These are phyloP conservation scores for Malassezia japonica DNA, from an alignment of 1,284 basidiomycete genomes.

Conservation along the genomic window DNA sequence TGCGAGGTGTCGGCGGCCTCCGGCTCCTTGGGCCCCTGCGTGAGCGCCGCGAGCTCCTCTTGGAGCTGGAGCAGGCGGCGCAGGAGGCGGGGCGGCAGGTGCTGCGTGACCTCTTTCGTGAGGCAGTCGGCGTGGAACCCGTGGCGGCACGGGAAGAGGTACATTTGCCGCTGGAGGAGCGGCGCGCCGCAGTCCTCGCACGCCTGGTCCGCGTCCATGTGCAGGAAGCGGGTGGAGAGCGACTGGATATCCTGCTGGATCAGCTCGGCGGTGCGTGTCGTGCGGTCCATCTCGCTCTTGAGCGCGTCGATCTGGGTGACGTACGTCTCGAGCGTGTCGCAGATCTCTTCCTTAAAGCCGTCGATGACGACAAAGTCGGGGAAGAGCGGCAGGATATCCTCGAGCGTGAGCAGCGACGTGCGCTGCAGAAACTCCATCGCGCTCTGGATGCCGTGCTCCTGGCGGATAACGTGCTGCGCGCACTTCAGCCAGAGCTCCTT, in stretches of 20 bases:
- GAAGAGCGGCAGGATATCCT: constrained; percentile 98
- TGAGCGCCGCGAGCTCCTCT: constrained; percentile 14
- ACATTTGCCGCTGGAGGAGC: constrained; percentile 80
- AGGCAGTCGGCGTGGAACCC: constrained; percentile 54
- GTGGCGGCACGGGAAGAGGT: constrained; percentile 95
- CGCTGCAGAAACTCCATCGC: constrained; percentile 93
- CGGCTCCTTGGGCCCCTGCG: not conserved
- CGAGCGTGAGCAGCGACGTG: constrained; percentile 88
- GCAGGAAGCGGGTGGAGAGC: constrained; percentile 81
- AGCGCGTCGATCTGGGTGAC: constrained; percentile 80
- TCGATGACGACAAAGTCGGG: constrained; percentile 99
- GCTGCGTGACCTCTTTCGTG: constrained; percentile 39
- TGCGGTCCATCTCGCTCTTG: constrained; percentile 91
- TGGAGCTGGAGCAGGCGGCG: constrained; percentile 40
- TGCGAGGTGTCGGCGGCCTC: constrained; percentile 8
- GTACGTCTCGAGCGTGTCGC: constrained; percentile 86
- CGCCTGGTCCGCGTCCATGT: constrained; percentile 74
- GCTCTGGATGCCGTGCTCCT: constrained; percentile 92
- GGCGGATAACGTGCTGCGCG: constrained; percentile 89
- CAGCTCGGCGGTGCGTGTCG: constrained; percentile 77
- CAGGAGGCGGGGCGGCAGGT: constrained; percentile 33
- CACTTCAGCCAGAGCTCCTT: constrained; percentile 98
- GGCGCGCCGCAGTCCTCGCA: constrained; percentile 70
- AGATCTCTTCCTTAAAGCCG: constrained; percentile 98
- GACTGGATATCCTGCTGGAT: constrained; percentile 84